Evolutionary conservation across 163 green algal genomes (phyloP).

Genomic region (Scenedesmus sp.): DNA sequence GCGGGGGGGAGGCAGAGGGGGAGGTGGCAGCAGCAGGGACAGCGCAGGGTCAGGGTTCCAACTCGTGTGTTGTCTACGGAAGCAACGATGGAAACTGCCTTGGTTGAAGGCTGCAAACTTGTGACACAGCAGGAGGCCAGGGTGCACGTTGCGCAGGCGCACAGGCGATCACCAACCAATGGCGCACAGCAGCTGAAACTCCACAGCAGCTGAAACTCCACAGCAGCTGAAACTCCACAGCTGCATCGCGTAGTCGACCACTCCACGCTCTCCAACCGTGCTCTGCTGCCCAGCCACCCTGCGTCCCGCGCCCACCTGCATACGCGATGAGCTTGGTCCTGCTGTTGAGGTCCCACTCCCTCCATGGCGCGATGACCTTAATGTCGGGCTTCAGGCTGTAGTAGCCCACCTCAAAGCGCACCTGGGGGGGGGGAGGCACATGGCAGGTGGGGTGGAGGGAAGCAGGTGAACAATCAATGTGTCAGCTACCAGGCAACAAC

Average conservation of each 20-base stretch:
- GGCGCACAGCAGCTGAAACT: too few species aligned
- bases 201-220: too few species aligned
- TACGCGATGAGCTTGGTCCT: conserved; percentile 96
- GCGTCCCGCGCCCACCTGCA: conserved; percentile 72
- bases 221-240: too few species aligned
- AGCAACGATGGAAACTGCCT: too few species aligned
- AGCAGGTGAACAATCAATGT: not conserved
- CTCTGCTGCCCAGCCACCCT: not conserved
- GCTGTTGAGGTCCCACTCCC: conserved; percentile 98
- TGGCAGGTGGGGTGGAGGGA: not conserved
- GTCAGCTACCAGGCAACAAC: not conserved
- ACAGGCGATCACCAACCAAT: too few species aligned
- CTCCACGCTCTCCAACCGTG: not conserved
- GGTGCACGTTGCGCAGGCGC: too few species aligned
- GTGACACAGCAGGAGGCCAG: too few species aligned
- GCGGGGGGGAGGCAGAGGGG: not conserved
- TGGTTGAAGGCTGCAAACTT: too few species aligned
- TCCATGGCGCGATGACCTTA: conserved; percentile 99
- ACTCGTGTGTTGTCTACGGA: too few species aligned
- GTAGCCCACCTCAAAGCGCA: conserved; percentile 88
- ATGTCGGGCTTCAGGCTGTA: conserved; percentile 98
- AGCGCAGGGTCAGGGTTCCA: not conserved
- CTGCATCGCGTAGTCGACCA: not conserved
- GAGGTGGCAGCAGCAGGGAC: not conserved
- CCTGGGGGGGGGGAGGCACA: conserved; percentile 53